phyloP scores from a whole-genome alignment of 805 yeast species.

The Wickerhamomyces sydowiorum region DNA sequence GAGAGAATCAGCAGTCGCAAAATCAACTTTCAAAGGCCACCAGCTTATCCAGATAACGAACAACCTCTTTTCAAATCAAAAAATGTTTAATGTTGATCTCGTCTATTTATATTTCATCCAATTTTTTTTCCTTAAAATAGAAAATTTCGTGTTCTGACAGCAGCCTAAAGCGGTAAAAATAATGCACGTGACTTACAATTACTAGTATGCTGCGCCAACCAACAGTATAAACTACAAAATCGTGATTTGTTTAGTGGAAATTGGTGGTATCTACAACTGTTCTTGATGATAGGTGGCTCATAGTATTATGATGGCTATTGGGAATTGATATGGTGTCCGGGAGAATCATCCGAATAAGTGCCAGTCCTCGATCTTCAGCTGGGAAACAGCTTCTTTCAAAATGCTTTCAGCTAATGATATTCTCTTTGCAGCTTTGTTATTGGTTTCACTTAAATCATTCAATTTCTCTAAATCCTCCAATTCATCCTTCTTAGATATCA shows the following conservation, averaged over 20 bases:
- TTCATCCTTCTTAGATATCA: slow-evolving; percentile 31
- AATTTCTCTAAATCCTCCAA: slow-evolving; percentile 18
- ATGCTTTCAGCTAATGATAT: slow-evolving; percentile 22
- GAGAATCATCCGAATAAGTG: slow-evolving; percentile 32
- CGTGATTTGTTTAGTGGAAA: too few species aligned
- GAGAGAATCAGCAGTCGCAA: too few species aligned
- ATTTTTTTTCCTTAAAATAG: too few species aligned
- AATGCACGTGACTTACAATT: neutral
- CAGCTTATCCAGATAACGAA: too few species aligned
- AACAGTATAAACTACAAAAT: neutral
- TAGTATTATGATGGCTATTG: too few species aligned
- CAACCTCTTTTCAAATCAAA: too few species aligned
- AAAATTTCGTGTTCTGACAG: neutral
- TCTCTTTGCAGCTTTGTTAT: slow-evolving; percentile 22
- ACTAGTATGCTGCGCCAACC: neutral
- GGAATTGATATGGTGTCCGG: too few species aligned
- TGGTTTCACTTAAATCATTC: slow-evolving; percentile 4
- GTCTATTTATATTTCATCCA: too few species aligned
- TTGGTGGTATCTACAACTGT: neutral
- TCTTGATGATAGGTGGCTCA: too few species aligned
- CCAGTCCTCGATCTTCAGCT: slow-evolving; percentile 41
- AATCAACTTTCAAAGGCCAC: too few species aligned
- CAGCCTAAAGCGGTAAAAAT: neutral
- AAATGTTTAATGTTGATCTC: too few species aligned
- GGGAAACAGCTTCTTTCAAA: slow-evolving; percentile 19